phyloP scores from a whole-genome alignment of 352 stramenopile species.

The Phytophthora rubi region DNA sequence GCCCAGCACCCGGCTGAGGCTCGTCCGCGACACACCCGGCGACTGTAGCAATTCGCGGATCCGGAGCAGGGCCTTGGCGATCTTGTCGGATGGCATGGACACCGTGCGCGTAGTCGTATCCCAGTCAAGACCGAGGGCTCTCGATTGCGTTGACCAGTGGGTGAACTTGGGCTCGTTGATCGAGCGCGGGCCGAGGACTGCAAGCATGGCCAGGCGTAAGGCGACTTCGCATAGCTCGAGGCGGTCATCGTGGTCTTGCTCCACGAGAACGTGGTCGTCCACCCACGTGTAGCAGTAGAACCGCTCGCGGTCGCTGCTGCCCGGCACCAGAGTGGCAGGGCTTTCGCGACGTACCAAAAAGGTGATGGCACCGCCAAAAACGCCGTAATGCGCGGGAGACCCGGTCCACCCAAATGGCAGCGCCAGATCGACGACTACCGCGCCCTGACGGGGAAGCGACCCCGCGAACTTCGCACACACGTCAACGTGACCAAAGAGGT shows the following conservation, averaged over 20 bases:
- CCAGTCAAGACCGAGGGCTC: conserved; percentile 16
- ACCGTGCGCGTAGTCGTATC: background rate
- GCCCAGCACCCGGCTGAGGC: background rate
- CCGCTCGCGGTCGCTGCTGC: too few relatives aligned
- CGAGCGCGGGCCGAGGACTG: conserved; percentile 12
- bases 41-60: background rate
- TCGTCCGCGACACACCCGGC: background rate
- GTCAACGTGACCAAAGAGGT: too few relatives aligned
- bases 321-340: too few relatives aligned
- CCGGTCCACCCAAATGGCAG: background rate
- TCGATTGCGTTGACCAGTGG: background rate
- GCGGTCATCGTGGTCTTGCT: too few relatives aligned
- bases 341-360: background rate
- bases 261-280: too few relatives aligned
- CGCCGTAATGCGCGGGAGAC: background rate
- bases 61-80: background rate
- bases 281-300: too few relatives aligned
- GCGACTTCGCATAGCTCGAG: conserved; percentile 3
- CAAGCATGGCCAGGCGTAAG: conserved; percentile 21
- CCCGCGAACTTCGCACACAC: background rate
- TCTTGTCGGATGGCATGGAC: background rate
- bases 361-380: background rate
- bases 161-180: conserved; percentile 45
- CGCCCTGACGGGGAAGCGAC: background rate
- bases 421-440: background rate